These are phyloP conservation scores for Auricularia cornea DNA, from an alignment of 768 basidiomycete species.

Conservation along the genomic window DNA sequence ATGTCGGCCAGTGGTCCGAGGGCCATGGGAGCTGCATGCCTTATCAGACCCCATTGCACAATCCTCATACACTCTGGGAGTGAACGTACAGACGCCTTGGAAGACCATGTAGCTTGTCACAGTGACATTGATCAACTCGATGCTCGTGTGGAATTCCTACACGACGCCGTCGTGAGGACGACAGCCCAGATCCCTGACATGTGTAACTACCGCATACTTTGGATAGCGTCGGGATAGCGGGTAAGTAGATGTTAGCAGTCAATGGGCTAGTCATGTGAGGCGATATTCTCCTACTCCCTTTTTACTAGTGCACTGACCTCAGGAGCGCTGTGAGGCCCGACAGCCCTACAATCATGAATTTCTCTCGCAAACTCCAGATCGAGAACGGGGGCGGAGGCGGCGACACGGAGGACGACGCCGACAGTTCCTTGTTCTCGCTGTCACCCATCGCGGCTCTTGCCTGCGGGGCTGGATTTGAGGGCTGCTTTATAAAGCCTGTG, in stretches of 20 bases:
- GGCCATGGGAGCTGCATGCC: not conserved
- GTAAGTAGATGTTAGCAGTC: conserved; percentile 19
- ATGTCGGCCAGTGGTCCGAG: not conserved
- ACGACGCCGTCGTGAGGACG: not conserved
- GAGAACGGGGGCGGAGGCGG: not conserved
- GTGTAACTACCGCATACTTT: not conserved
- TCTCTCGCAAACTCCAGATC: not conserved
- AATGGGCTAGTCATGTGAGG: not conserved
- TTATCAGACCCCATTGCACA: not conserved
- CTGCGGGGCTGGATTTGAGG: no score
- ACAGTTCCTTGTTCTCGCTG: no score
- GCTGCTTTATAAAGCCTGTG: no score
- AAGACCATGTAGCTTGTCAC: conserved; percentile 70
- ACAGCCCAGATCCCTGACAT: not conserved
- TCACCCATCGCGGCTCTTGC: no score
- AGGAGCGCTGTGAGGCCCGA: not conserved
- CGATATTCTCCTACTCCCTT: not conserved
- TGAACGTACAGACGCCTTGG: conserved; percentile 47
- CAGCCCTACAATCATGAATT: not conserved
- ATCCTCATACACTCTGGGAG: not conserved
- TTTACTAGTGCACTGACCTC: not conserved
- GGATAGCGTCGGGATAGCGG: conserved; percentile 60
- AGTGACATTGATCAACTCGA: conserved; percentile 70
- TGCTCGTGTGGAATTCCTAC: conserved; percentile 51
- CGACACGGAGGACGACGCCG: not conserved